Percentiles rank a stretch among this genome's conserved stretches.
Evolutionary conservation across 1,284 basidiomycete species (phyloP).

Genomic region (Earliella scabrosa): DNA sequence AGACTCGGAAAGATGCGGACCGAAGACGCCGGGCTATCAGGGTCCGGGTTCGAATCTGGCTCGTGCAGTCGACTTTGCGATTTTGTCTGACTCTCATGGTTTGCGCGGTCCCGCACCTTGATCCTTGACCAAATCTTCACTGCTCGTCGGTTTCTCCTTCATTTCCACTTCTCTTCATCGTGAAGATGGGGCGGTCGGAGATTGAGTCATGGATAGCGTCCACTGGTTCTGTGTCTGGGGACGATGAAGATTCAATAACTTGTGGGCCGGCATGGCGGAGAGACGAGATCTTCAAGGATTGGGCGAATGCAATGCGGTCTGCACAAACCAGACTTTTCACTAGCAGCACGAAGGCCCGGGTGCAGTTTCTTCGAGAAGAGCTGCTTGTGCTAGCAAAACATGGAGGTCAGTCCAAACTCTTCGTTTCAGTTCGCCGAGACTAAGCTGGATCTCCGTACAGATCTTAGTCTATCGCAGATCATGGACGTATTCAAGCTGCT

Average conservation of each 20-base stretch:
- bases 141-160: too few relatives aligned
- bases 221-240: constrained; percentile 32
- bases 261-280: constrained; percentile 47
- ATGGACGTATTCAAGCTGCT: constrained; percentile 77
- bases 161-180: neutral
- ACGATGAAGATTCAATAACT: constrained; percentile 27
- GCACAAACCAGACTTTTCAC: constrained; percentile 54
- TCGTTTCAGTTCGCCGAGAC: neutral
- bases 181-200: constrained; percentile 41
- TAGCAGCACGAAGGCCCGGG: constrained; percentile 56
- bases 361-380: constrained; percentile 66
- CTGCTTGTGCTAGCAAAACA: constrained; percentile 61
- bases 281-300: constrained; percentile 55
- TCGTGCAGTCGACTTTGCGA: too few relatives aligned
- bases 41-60: too few relatives aligned
- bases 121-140: too few relatives aligned
- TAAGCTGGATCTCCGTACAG: constrained; percentile 40
- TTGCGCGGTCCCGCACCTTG: too few relatives aligned
- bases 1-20: too few relatives aligned
- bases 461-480: constrained; percentile 65
- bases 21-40: too few relatives aligned
- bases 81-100: too few relatives aligned
- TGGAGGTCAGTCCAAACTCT: constrained; percentile 48
- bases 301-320: constrained; percentile 57
- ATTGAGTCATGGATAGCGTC: constrained; percentile 45